Base-by-base conservation (phyloP, 148 eudicot species). In the Nepenthes mirabilis region DNA sequence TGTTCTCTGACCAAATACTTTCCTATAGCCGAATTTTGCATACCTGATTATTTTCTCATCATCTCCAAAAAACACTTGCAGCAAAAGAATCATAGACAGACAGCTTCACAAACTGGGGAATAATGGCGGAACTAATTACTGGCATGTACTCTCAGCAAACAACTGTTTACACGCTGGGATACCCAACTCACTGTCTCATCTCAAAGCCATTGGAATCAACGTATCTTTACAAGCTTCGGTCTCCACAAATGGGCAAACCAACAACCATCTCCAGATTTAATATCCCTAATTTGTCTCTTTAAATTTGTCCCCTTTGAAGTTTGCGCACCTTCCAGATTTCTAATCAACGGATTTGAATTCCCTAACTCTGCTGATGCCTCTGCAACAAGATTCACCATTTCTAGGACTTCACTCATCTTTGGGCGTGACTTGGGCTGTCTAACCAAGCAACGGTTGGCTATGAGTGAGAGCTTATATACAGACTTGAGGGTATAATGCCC, bases 401-500 rank as follows among this genome's bases (percentile, higher is more conserved):
- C 90, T 67, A 80, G 67, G 37, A 85, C 82, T 40, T 82, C 91
- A n/a, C 94, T 91, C 98, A 91, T 91, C 69, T 85, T 86, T 23
- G 98, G 98, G 48, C 98, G 86, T 55, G 80, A 53, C 59, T 76
- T 91, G 9, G 82, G 78, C 37, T 81, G 75, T 61, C 81, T 76
- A 34, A 66, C 71, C 73, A 91, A 68, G 84, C 98, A 91, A n/a
- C 81, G 79, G 72, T 83, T 83, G 54, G 96, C 98, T 57, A 91
- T 67, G 13, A 68, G 52, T 3, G 91, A 83, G 37, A 91, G 80
- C 76, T 79, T 85, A 48, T 77, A 87, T 47, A 83, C 83, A 13
- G 91, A 82, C 65, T 75, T 80, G n/a, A 77, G 57, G 62, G 77
- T 65, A 45, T 71, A 79, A 32, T 68, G 70, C 33, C 76, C 77